Conservation (phyloP, 495 filamentous ascomycete species). For the Copromyces sp. region DNA sequence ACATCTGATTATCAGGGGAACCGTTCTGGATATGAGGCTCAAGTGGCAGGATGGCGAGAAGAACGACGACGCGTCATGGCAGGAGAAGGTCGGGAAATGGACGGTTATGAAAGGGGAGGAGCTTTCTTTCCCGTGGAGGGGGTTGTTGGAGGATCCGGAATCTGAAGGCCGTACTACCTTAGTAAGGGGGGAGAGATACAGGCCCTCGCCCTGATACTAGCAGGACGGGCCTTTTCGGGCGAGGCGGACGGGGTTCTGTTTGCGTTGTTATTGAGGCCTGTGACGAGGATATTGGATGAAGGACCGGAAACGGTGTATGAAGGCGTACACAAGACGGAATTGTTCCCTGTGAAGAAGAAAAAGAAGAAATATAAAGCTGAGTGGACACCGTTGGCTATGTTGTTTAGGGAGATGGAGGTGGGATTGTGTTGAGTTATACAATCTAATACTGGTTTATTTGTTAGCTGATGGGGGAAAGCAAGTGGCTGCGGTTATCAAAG, state of each 20-base stretch:
- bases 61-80: neutral
- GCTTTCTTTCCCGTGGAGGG: too few relatives aligned
- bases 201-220: neutral
- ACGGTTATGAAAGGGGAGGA: too few relatives aligned
- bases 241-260: neutral
- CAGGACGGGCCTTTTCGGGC: neutral
- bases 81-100: neutral
- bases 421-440: neutral
- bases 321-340: neutral
- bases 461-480: too few relatives aligned
- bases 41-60: neutral
- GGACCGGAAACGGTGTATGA: neutral
- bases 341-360: too few relatives aligned
- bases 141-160: neutral
- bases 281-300: neutral
- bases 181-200: neutral
- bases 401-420: neutral
- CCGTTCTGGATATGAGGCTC: neutral
- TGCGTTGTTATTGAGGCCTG: neutral
- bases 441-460: too few relatives aligned
- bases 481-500: too few relatives aligned
- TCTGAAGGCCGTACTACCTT: neutral
- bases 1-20: neutral
- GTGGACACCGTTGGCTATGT: neutral
- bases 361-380: neutral